phyloP scores from a whole-genome alignment of 2,329 filamentous ascomycete genomes.

The Fusarium mangiferae region DNA sequence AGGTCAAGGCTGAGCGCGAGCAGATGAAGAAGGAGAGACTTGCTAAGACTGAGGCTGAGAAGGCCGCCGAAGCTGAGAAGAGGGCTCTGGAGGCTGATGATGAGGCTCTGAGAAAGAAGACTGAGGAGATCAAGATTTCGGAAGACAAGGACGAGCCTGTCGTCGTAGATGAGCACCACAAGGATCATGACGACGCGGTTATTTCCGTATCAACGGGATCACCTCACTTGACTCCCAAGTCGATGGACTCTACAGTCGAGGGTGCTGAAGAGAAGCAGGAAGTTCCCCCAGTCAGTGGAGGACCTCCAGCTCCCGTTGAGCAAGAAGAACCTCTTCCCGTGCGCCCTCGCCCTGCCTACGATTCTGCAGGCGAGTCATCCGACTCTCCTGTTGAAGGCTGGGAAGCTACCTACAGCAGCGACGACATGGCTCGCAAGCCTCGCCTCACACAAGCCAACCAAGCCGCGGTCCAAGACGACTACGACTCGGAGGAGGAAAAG shows the following conservation, averaged over 20 bases:
- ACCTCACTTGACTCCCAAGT: conserved; percentile 48
- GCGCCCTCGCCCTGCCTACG: conserved; percentile 47
- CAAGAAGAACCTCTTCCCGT: conserved; percentile 29
- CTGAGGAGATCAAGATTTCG: conserved; percentile 18
- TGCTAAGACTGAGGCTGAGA: conserved; percentile 23
- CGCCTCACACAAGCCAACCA: conserved; percentile 52
- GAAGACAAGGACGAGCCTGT: conserved; percentile 20
- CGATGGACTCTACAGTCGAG: conserved; percentile 41
- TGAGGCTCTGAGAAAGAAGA: conserved; percentile 38
- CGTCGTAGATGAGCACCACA: conserved; percentile 19
- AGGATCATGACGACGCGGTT: conserved; percentile 38
- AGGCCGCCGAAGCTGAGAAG: conserved; percentile 36
- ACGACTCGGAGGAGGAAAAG: conserved; percentile 68
- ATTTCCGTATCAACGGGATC: conserved; percentile 48
- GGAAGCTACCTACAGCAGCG: conserved; percentile 67
- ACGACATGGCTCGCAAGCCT: conserved; percentile 66
- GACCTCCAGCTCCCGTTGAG: conserved; percentile 37
- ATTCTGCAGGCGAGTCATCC: conserved; percentile 65
- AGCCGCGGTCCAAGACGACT: conserved; percentile 50
- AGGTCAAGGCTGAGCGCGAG: conserved; percentile 27
- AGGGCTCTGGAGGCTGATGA: conserved; percentile 28
- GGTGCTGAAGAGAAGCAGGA: conserved; percentile 48
- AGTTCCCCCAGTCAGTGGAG: conserved; percentile 45
- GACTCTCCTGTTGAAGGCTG: conserved; percentile 69
- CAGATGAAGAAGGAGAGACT: conserved; percentile 32